Conservation (phyloP, 73 alveolate species). For the Tetrahymena thermophila region DNA sequence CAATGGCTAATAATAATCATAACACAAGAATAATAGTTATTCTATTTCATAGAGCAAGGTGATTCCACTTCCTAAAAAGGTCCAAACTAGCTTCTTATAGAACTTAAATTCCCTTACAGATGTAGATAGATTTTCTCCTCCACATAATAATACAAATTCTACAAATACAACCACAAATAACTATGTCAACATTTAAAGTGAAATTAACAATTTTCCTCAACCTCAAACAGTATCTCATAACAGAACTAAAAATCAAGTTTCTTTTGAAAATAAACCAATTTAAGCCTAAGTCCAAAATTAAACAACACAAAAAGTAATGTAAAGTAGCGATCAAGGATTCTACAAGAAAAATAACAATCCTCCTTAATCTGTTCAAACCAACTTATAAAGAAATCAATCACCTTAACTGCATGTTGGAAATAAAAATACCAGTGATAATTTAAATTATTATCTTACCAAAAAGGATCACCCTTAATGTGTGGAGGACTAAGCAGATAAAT, state of each 20-base stretch:
- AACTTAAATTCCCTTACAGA: background rate
- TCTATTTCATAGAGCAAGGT: background rate
- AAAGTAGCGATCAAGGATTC: background rate
- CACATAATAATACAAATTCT: background rate
- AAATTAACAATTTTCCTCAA: background rate
- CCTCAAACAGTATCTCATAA: background rate
- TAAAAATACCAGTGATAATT: background rate
- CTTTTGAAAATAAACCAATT: background rate
- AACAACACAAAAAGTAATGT: background rate
- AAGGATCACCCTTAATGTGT: background rate
- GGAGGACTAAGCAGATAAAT: background rate
- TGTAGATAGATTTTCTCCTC: background rate
- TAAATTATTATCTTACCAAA: background rate
- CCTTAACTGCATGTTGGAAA: background rate
- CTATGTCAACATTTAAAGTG: background rate
- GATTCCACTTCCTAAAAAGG: background rate
- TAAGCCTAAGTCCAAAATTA: background rate
- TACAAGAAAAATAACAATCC: background rate
- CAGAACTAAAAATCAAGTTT: background rate
- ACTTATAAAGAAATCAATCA: background rate
- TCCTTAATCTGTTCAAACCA: background rate
- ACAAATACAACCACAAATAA: background rate
- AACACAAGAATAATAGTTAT: background rate
- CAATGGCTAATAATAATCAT: background rate
- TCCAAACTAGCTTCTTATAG: background rate